A percentile compares a stretch with the other conserved stretches of the same genome.
These are phyloP conservation scores for Sanguinoderma infundibulare DNA, from an alignment of 1,284 basidiomycete genomes.

Conservation along the genomic window DNA sequence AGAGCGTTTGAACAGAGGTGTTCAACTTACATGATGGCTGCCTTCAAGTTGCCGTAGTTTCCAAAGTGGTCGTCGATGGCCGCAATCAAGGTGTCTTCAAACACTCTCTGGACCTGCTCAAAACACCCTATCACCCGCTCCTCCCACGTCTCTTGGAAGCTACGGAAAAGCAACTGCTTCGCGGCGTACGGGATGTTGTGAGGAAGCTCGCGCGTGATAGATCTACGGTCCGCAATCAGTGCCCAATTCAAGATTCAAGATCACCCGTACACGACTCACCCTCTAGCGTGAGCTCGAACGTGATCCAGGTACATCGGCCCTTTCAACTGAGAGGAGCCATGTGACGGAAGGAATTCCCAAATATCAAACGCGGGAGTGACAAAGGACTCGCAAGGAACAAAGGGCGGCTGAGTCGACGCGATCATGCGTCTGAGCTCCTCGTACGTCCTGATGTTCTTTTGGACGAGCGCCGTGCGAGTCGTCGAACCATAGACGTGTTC, in stretches of 20 bases:
- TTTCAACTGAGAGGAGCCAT: not conserved
- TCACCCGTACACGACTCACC: not conserved
- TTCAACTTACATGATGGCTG: conserved; percentile 32
- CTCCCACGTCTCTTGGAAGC: conserved; percentile 45
- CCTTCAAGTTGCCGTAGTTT: conserved; percentile 32
- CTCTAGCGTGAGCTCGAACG: not conserved
- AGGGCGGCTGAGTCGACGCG: conserved; percentile 42
- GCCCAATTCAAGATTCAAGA: not conserved
- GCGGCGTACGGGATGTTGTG: conserved; percentile 55
- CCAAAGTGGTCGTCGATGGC: conserved; percentile 36
- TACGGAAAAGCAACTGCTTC: conserved; percentile 45
- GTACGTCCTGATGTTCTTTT: conserved; percentile 8
- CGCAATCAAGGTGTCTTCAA: conserved; percentile 28
- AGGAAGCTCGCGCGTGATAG: conserved; percentile 53
- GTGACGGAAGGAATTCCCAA: not conserved
- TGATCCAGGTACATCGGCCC: not conserved
- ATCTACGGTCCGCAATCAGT: conserved; percentile 33
- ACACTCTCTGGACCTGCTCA: conserved; percentile 35
- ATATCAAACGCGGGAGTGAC: not conserved
- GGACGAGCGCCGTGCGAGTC: conserved; percentile 13
- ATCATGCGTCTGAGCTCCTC: conserved; percentile 10
- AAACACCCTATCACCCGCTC: conserved; percentile 43
- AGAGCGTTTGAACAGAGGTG: not conserved
- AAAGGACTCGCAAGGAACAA: conserved; percentile 28
- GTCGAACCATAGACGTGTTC: conserved; percentile 41